Conservation (phyloP, 1,284 basidiomycete species). For the Mycosarcoma maydis region DNA sequence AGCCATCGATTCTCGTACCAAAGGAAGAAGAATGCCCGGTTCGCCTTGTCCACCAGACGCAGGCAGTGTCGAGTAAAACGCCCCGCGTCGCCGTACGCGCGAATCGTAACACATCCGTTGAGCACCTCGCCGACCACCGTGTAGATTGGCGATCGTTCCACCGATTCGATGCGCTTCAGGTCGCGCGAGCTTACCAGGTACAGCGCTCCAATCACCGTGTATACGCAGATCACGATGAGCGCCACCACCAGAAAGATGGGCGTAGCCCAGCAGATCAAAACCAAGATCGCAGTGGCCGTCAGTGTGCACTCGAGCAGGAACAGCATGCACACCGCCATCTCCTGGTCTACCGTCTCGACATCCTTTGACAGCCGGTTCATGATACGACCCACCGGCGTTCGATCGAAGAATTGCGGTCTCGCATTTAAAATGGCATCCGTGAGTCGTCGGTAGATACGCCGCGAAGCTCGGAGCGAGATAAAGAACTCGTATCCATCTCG, state of each 20-base stretch:
- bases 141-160: constrained; percentile 65
- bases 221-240: constrained; percentile 54
- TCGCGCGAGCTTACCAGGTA: constrained; percentile 65
- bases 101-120: constrained; percentile 81
- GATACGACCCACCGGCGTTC: constrained; percentile 64
- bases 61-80: constrained; percentile 74
- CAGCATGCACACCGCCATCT: constrained; percentile 56
- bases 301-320: constrained; percentile 53
- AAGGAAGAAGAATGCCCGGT: constrained; percentile 64
- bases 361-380: constrained; percentile 66
- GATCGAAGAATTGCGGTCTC: constrained; percentile 67
- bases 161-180: constrained; percentile 65
- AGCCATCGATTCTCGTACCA: constrained; percentile 73
- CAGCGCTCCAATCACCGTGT: constrained; percentile 61
- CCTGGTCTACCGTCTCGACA: constrained; percentile 66
- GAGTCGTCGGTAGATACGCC: constrained; percentile 69
- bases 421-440: constrained; percentile 88
- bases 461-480: constrained; percentile 59
- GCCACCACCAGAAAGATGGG: constrained; percentile 55
- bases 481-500: constrained; percentile 55
- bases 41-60: constrained; percentile 69
- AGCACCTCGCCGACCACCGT: constrained; percentile 73
- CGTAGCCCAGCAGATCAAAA: constrained; percentile 63
- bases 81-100: constrained; percentile 84
- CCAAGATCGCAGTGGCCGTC: constrained; percentile 53